Conservation (phyloP, 2,329 filamentous ascomycete genomes). For the Podosphaera leucotricha region DNA sequence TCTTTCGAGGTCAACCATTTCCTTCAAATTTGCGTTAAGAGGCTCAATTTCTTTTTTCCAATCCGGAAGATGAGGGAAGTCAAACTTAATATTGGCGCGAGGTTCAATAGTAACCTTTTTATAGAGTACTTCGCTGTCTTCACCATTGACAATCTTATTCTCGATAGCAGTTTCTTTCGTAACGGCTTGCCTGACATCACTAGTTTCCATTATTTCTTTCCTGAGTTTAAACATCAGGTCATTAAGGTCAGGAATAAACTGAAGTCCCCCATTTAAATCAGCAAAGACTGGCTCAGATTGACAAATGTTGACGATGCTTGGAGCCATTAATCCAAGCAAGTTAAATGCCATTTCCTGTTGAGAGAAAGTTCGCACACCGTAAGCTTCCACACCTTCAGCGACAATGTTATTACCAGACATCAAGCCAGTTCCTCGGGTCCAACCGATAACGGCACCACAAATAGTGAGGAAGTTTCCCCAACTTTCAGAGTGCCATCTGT, state of each 20-base stretch:
- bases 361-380: slow-evolving; percentile 93
- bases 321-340: slow-evolving; percentile 83
- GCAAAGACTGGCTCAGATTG: slow-evolving; percentile 90
- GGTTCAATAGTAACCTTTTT: slow-evolving; percentile 86
- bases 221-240: slow-evolving; percentile 80
- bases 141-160: slow-evolving; percentile 92
- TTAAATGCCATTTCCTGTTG: slow-evolving; percentile 99
- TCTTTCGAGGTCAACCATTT: slow-evolving; percentile 97
- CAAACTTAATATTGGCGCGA: slow-evolving; percentile 92
- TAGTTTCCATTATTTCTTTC: slow-evolving; percentile 85
- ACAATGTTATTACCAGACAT: slow-evolving; percentile 98
- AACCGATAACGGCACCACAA: slow-evolving; percentile 93
- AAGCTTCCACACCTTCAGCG: slow-evolving; percentile 86
- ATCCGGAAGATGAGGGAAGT: slow-evolving; percentile 74
- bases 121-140: slow-evolving; percentile 76
- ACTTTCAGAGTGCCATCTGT: slow-evolving; percentile 91
- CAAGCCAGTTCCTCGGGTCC: slow-evolving; percentile 93
- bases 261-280: slow-evolving; percentile 88
- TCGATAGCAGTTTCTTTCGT: slow-evolving; percentile 90
- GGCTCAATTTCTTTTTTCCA: slow-evolving; percentile 83
- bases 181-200: slow-evolving; percentile 78
- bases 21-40: slow-evolving; percentile 70
- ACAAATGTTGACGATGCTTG: slow-evolving; percentile 81
- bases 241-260: slow-evolving; percentile 93
- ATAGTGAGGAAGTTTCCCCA: slow-evolving; percentile 97